Percentiles rank a stretch among this genome's conserved stretches.
These are phyloP conservation scores for Globisporangium heterothallicum DNA, from an alignment of 352 stramenopile genomes.

Conservation along the genomic window DNA sequence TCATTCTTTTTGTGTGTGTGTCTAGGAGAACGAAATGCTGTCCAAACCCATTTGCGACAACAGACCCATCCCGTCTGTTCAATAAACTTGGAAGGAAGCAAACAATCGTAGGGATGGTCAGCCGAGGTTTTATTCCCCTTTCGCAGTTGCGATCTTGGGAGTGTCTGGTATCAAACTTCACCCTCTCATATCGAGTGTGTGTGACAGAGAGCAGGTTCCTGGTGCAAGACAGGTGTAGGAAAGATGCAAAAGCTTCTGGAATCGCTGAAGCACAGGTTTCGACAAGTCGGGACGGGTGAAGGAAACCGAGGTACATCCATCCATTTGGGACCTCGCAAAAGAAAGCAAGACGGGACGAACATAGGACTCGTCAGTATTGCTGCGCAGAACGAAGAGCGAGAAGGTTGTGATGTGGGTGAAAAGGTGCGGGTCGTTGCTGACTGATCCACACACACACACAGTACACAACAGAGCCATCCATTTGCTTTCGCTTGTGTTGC, in stretches of 20 bases:
- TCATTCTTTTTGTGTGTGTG: no score
- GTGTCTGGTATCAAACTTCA: background rate
- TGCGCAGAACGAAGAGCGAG: background rate
- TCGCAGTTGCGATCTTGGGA: constrained; percentile 9
- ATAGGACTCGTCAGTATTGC: no score
- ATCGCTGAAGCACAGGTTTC: no score
- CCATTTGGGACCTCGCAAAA: constrained; percentile 4
- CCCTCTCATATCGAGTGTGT: background rate
- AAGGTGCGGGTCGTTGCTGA: background rate
- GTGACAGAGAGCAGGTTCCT: background rate
- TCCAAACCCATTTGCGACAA: background rate
- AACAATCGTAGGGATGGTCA: background rate
- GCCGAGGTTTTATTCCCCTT: background rate
- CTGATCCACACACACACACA: background rate
- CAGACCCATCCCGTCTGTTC: background rate
- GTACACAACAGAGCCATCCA: background rate
- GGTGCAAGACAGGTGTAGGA: no score
- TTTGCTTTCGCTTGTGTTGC: background rate
- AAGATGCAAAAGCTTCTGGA: no score
- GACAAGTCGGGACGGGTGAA: no score
- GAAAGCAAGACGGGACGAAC: constrained; percentile 12
- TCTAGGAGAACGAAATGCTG: no score
- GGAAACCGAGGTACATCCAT: background rate
- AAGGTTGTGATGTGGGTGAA: background rate
- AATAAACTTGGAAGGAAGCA: no score